Evolutionary conservation across 2,329 filamentous ascomycete genomes (phyloP), one percentile per base, ranked within the genome.

Genomic region (Westerdykella sp.): DNA sequence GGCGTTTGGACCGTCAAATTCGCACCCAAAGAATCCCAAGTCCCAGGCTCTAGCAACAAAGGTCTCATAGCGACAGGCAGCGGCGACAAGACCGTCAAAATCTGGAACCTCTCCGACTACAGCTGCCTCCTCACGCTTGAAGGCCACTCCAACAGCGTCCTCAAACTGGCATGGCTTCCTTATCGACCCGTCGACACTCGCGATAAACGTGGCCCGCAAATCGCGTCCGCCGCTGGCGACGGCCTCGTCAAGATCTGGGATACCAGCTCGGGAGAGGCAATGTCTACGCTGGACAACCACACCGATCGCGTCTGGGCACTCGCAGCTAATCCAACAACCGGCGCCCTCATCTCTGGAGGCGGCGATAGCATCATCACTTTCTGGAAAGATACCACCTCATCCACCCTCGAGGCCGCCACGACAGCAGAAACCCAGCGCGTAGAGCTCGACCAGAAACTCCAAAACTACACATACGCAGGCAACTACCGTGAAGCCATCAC

Each of bases 211-310:
- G 77, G 78, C 18, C 73, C 87, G 1, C 81, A 86, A 46, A 80
- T 96, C 45, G 88, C 86, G 28, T 94, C 85, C 52, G 90, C 93
- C 12, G 93, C 87, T 32, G 90, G 89, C 46, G 94, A 98, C 66
- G 93, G 93, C 2, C 77, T 98, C 3, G 89, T 98, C 45, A 98
- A 97, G 69, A 81, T 98, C 25, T 98, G 93, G 93, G 87, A 95
- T 55, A 85, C 86, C 11, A 84, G 85, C 60, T 83, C 78, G 1
- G 89, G 90, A 37, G 93, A 97, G 66, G 76, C 83, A 2, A 87
- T 90, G 53, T 85, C 85, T 51, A 98, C 93, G 0, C 77, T 98
- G 4, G 93, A 98, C 69, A 97, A 97, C 68, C 93, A 98, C 66
- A 89, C 89, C 56, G 93, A 98, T 68, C 81, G 93, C 44, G 90